Conservation (phyloP, 1,284 basidiomycete species). For the Singerocomus inundabilis region DNA sequence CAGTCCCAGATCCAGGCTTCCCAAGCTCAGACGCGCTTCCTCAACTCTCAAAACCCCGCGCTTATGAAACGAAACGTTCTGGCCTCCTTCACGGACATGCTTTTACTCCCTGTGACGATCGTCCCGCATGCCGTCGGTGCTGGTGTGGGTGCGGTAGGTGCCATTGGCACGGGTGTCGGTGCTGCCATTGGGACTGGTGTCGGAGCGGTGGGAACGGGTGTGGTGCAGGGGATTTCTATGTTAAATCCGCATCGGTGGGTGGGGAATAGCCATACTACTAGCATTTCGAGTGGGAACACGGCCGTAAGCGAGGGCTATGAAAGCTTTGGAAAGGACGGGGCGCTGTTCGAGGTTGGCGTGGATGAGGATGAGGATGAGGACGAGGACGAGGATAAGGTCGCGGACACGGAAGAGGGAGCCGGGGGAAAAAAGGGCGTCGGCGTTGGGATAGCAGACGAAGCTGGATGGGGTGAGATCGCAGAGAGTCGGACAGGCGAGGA, state of each 20-base stretch:
- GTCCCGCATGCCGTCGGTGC: slow-evolving; percentile 84
- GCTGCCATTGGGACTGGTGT: slow-evolving; percentile 67
- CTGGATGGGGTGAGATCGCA: slow-evolving; percentile 26
- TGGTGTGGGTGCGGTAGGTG: slow-evolving; percentile 60
- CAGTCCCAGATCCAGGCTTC: slow-evolving; percentile 21
- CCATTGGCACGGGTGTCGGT: slow-evolving; percentile 50
- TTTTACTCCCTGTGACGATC: slow-evolving; percentile 93
- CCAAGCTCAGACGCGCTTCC: slow-evolving; percentile 62
- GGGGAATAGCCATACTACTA: slow-evolving; percentile 29
- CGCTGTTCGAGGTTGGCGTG: slow-evolving; percentile 62
- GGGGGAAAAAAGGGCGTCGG: slow-evolving; percentile 11
- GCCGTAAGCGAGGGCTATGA: slow-evolving; percentile 26
- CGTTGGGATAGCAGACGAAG: slow-evolving; percentile 24
- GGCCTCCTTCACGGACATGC: slow-evolving; percentile 86
- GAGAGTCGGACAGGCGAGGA: slow-evolving; percentile 4
- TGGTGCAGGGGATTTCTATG: slow-evolving; percentile 84
- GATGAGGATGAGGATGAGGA: slow-evolving; percentile 45
- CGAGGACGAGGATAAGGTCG: slow-evolving; percentile 22
- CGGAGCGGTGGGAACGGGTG: slow-evolving; percentile 65
- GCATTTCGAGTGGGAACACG: slow-evolving; percentile 29
- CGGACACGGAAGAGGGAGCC: slow-evolving; percentile 11
- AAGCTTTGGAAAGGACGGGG: slow-evolving; percentile 41
- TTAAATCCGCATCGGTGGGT: slow-evolving; percentile 84
- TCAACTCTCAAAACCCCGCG: slow-evolving; percentile 85
- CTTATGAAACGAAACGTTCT: slow-evolving; percentile 91